These are phyloP conservation scores for Calonectria henricotiae DNA, from an alignment of 2,329 filamentous ascomycete genomes.

Conservation along the genomic window DNA sequence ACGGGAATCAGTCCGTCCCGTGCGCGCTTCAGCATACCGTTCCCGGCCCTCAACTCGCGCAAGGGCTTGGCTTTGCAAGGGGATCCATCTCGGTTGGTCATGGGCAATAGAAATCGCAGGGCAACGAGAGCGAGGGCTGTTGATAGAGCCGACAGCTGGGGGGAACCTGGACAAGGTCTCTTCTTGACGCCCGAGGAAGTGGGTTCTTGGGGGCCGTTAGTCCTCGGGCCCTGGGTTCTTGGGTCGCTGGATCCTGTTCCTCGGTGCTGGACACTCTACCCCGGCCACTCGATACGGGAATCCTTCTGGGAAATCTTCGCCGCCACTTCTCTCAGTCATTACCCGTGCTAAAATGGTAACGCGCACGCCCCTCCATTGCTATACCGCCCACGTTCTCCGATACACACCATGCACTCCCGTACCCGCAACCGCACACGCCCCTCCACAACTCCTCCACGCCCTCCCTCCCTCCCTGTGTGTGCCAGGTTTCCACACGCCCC, in stretches of 20 bases:
- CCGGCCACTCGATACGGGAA: conserved; percentile 21
- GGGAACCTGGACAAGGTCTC: conserved; percentile 18
- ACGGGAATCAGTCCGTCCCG: conserved; percentile 4
- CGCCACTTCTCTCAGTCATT: conserved; percentile 36
- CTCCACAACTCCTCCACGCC: conserved; percentile 34
- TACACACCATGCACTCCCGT: conserved; percentile 30
- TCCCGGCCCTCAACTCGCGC: conserved; percentile 24
- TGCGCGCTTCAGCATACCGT: conserved; percentile 24
- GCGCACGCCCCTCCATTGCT: conserved; percentile 17
- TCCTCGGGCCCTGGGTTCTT: conserved; percentile 35
- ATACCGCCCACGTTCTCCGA: conserved; percentile 28
- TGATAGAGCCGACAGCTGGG: conserved; percentile 21
- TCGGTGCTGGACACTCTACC: conserved; percentile 4
- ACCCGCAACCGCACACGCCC: conserved; percentile 41
- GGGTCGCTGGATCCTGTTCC: conserved; percentile 2
- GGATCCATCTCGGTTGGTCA: conserved; percentile 35
- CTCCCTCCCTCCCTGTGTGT: conserved; percentile 30
- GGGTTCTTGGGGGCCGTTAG: conserved; percentile 25
- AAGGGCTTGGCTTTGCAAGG: conserved; percentile 11
- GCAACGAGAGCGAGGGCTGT: conserved; percentile 24
- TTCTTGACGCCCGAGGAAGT: conserved; percentile 40
- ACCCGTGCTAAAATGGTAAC: conserved; percentile 6
- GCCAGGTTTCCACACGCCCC: conserved; percentile 44
- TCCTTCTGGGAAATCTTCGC: conserved; percentile 41
- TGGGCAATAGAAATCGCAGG: conserved; percentile 12